Percentiles rank a stretch among this genome's conserved stretches.
phyloP scores from a whole-genome alignment of 345 rosid species.

The Dimocarpus longan region DNA sequence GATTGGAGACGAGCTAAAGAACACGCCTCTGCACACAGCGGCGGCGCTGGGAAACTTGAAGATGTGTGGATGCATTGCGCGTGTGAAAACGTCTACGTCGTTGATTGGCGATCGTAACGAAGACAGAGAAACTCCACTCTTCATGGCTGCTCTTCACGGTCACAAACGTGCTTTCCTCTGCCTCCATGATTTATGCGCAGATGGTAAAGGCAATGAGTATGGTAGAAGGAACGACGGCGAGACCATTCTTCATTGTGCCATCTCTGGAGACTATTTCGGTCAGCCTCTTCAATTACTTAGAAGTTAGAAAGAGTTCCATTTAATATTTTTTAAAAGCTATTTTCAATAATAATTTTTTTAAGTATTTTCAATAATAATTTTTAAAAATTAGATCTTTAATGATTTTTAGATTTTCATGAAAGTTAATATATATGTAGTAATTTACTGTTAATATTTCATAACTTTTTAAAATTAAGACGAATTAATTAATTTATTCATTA shows the following conservation, averaged over 20 bases:
- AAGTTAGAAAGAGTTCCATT: too few species aligned
- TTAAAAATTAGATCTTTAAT: too few species aligned
- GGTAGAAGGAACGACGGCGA: slow-evolving; percentile 34
- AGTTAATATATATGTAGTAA: too few species aligned
- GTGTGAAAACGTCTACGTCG: neutral
- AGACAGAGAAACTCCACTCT: slow-evolving; percentile 47
- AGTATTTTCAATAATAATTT: too few species aligned
- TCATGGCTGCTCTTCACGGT: slow-evolving; percentile 43
- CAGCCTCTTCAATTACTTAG: neutral
- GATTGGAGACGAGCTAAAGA: slow-evolving; percentile 26
- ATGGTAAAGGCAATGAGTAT: slow-evolving; percentile 8
- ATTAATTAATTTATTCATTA: too few species aligned
- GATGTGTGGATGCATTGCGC: slow-evolving; percentile 39
- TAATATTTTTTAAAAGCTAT: too few species aligned
- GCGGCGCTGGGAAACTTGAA: slow-evolving; percentile 40
- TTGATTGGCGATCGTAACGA: slow-evolving; percentile 31
- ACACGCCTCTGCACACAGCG: slow-evolving; percentile 47
- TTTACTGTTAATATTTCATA: too few species aligned
- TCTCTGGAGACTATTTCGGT: slow-evolving; percentile 42
- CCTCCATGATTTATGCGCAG: slow-evolving; percentile 10
- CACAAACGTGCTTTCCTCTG: slow-evolving; percentile 39
- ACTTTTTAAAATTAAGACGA: too few species aligned
- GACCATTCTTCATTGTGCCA: slow-evolving; percentile 43
- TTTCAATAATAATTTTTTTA: too few species aligned
- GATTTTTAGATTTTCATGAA: too few species aligned